Evolutionary conservation across 2,329 filamentous ascomycete genomes (phyloP).

Genomic region (Trichophyton mentagrophytes): DNA sequence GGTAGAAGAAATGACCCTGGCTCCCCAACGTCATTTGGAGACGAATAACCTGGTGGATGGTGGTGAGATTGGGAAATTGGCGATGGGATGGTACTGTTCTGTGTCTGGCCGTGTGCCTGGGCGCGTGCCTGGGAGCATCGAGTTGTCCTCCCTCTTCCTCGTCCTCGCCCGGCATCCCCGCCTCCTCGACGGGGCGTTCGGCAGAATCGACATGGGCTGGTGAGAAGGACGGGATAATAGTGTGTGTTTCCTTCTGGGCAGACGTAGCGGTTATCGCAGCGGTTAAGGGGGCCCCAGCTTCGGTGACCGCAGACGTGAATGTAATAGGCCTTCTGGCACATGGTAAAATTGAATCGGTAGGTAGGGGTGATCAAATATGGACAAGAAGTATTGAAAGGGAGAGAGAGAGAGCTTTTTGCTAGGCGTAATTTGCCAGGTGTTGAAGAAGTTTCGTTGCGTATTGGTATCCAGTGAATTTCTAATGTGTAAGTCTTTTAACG

Average conservation of each 20-base stretch:
- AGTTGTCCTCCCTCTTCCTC: not conserved
- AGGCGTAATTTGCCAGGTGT: not conserved
- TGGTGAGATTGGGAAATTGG: not conserved
- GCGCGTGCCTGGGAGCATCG: not conserved
- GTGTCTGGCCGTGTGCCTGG: too few species aligned
- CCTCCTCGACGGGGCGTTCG: constrained; percentile 6
- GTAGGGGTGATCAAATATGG: not conserved
- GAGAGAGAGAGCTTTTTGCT: not conserved
- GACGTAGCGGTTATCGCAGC: constrained; percentile 13
- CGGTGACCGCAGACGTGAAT: constrained; percentile 13
- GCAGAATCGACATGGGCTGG: constrained; percentile 12
- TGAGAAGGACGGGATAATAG: constrained; percentile 10
- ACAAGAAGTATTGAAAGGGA: not conserved
- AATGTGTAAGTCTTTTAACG: not conserved
- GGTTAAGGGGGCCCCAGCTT: constrained; percentile 13
- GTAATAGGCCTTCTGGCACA: constrained; percentile 15
- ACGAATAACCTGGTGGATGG: not conserved
- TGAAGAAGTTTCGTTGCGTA: not conserved
- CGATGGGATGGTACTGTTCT: not conserved
- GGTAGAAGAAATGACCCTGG: not conserved
- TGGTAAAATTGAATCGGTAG: not conserved
- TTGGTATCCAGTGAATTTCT: not conserved
- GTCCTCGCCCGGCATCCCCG: not conserved
- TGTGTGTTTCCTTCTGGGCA: constrained; percentile 9
- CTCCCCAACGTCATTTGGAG: not conserved